phyloP scores from a whole-genome alignment of 441 rosid genomes.

The Pelargonium fulgidum region DNA sequence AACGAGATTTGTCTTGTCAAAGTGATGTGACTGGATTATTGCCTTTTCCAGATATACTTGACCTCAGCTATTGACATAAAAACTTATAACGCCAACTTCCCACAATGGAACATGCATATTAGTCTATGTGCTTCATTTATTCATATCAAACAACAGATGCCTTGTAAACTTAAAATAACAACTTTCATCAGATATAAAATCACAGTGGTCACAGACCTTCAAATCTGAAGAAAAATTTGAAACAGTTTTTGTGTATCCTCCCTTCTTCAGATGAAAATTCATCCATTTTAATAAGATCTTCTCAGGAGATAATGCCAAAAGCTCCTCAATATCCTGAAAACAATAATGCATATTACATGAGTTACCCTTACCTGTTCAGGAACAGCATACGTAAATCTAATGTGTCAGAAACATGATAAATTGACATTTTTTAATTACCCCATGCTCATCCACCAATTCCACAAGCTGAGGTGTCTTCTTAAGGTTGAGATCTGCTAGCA shows the following conservation, averaged over 20 bases:
- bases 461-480: slow-evolving; percentile 75
- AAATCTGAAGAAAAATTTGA: slow-evolving; percentile 58
- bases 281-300: slow-evolving; percentile 65
- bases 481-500: slow-evolving; percentile 62
- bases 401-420: not conserved
- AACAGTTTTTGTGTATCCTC: slow-evolving; percentile 56
- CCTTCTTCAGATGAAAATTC: slow-evolving; percentile 71
- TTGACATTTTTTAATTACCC: slow-evolving; percentile 26
- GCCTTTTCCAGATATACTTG: not conserved
- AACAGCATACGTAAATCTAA: not conserved
- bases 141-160: not conserved
- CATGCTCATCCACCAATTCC: slow-evolving; percentile 60
- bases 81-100: not conserved
- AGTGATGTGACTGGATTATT: too few species aligned
- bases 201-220: slow-evolving; percentile 37
- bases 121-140: not conserved
- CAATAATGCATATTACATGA: not conserved
- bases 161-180: not conserved
- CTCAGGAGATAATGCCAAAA: slow-evolving; percentile 61
- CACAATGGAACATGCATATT: not conserved
- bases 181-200: not conserved
- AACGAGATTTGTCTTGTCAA: too few species aligned
- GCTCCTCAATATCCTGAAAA: slow-evolving; percentile 58
- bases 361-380: not conserved
- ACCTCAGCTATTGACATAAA: not conserved